These are phyloP conservation scores for Castanea mollissima DNA, from an alignment of 306 rosid species.

Conservation along the genomic window DNA sequence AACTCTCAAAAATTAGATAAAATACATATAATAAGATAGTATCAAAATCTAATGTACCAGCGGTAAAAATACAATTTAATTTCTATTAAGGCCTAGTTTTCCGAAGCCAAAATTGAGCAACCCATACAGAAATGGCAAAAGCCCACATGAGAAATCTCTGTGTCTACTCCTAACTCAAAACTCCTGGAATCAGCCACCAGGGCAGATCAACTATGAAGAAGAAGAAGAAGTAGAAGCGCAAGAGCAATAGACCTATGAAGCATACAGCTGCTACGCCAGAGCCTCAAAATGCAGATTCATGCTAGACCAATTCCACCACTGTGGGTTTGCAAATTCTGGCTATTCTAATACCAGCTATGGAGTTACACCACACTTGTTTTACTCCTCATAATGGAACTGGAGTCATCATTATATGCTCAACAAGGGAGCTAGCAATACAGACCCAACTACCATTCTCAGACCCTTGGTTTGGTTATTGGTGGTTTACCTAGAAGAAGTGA, in stretches of 20 bases:
- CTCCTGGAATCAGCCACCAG: too few relatives aligned
- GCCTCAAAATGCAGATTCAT: constrained; percentile 62
- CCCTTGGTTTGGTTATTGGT: constrained; percentile 81
- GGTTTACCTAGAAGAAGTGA: constrained; percentile 82
- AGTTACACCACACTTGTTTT: constrained; percentile 52
- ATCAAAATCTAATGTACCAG: too few relatives aligned
- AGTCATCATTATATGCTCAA: constrained; percentile 80
- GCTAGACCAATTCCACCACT: constrained; percentile 68
- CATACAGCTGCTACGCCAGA: not conserved
- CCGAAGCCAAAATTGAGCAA: too few relatives aligned
- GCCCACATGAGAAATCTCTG: too few relatives aligned
- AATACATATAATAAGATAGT: too few relatives aligned
- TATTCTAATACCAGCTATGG: constrained; percentile 81
- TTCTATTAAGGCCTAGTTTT: too few relatives aligned
- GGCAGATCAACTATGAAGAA: too few relatives aligned
- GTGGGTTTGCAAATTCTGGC: constrained; percentile 72
- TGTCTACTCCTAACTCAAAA: too few relatives aligned
- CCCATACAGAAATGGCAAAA: too few relatives aligned
- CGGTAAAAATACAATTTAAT: too few relatives aligned
- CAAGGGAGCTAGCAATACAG: constrained; percentile 97
- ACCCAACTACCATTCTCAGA: constrained; percentile 90
- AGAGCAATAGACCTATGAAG: constrained; percentile 50
- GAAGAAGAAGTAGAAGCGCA: constrained; percentile 42
- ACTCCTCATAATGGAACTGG: constrained; percentile 80
- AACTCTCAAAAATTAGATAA: too few relatives aligned